These are phyloP conservation scores for Mrakia frigida DNA, from an alignment of 768 basidiomycete species.

Conservation along the genomic window DNA sequence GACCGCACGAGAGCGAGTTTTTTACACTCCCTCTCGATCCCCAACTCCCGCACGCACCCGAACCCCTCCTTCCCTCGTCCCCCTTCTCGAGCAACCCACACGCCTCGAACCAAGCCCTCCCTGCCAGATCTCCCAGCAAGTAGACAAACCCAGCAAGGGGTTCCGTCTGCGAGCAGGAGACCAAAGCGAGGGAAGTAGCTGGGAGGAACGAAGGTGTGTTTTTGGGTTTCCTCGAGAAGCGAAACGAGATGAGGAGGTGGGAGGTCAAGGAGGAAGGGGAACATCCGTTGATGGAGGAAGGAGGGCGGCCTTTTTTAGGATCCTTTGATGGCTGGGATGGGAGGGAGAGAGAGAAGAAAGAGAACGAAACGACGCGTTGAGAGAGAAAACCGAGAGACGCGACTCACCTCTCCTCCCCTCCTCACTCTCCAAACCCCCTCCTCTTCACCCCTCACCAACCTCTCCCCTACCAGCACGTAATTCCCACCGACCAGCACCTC, in stretches of 20 bases:
- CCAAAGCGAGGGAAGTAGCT: not conserved
- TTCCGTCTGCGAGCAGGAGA: not conserved
- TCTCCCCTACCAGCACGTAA: conserved; percentile 72
- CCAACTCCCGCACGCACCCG: not conserved
- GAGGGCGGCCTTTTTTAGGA: conserved; percentile 44
- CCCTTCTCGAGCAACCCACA: not conserved
- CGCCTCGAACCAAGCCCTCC: not conserved
- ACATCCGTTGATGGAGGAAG: not conserved
- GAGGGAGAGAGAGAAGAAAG: conserved; percentile 20
- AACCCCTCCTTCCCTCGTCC: not conserved
- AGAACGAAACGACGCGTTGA: conserved; percentile 24
- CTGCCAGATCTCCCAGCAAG: not conserved
- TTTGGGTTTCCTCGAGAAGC: not conserved
- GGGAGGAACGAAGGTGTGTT: not conserved
- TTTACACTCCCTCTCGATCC: not conserved
- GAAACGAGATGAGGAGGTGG: not conserved
- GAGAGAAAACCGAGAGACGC: conserved; percentile 32
- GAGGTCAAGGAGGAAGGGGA: not conserved
- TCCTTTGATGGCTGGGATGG: conserved; percentile 48
- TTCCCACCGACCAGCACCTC: conserved; percentile 84
- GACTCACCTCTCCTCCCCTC: conserved; percentile 55
- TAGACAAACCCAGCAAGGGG: conserved; percentile 14
- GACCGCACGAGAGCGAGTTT: conserved; percentile 54
- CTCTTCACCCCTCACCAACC: conserved; percentile 52
- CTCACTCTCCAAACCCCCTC: conserved; percentile 35